A percentile compares a stretch with the other conserved stretches of the same genome.
Evolutionary conservation across 371 early-diverging fungal species (phyloP).

Genomic region (Sporodiniella umbellata): DNA sequence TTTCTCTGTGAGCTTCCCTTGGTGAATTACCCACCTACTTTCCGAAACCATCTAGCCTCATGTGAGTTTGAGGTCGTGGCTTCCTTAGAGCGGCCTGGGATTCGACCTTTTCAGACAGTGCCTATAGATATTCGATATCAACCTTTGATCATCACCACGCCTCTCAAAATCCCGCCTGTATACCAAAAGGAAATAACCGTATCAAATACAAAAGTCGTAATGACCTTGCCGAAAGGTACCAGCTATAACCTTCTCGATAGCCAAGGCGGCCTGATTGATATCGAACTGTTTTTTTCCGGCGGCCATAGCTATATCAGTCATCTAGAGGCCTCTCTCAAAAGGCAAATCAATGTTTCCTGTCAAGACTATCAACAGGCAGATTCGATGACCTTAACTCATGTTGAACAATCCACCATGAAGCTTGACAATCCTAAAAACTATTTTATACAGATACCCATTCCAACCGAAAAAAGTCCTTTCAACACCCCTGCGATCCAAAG

Average conservation of each 20-base stretch:
- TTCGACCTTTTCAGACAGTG: conserved; percentile 27
- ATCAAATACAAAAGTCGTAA: neutral
- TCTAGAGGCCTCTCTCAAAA: conserved; percentile 8
- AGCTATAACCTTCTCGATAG: conserved; percentile 12
- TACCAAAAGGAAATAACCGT: conserved; percentile 8
- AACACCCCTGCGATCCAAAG: conserved; percentile 1
- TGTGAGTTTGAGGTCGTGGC: conserved; percentile 26
- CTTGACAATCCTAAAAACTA: neutral
- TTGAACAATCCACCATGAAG: conserved; percentile 7
- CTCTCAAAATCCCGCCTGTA: conserved; percentile 1
- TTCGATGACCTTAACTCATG: conserved; percentile 16
- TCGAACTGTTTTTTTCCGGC: conserved; percentile 2
- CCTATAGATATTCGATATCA: conserved; percentile 14
- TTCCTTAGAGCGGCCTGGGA: conserved; percentile 24
- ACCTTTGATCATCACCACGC: conserved; percentile 10
- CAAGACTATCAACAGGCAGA: conserved; percentile 12
- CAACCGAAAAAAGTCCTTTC: conserved; percentile 8
- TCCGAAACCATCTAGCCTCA: conserved; percentile 22
- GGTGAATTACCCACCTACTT: conserved; percentile 36
- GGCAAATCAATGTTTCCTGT: conserved; percentile 9
- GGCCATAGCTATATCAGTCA: neutral
- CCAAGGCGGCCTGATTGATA: conserved; percentile 2
- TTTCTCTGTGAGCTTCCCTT: conserved; percentile 37
- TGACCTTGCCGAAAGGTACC: conserved; percentile 4
- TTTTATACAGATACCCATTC: conserved; percentile 13